Percentiles rank a stretch among this genome's conserved stretches.
These are phyloP conservation scores for Blastomyces percursus DNA, from an alignment of 2,329 filamentous ascomycete genomes.

Conservation along the genomic window DNA sequence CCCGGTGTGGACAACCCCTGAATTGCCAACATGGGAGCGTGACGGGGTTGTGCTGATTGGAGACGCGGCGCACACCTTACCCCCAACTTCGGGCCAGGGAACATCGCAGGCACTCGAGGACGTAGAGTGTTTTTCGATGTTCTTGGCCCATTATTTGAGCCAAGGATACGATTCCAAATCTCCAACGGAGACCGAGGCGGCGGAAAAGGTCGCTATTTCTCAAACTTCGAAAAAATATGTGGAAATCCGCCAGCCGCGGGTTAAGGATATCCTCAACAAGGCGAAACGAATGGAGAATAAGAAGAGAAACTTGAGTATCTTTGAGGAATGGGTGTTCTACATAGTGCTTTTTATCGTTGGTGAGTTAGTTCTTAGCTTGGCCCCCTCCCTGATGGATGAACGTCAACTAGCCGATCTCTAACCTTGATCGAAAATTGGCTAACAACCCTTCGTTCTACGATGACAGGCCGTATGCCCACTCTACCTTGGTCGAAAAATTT, in stretches of 20 bases:
- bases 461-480: constrained; percentile 10
- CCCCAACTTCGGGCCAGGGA: constrained; percentile 45
- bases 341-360: constrained; percentile 27
- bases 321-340: constrained; percentile 32
- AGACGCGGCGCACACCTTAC: constrained; percentile 48
- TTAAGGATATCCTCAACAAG: constrained; percentile 24
- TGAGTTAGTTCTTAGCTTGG: constrained; percentile 13
- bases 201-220: constrained; percentile 18
- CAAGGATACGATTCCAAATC: constrained; percentile 7
- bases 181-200: neutral
- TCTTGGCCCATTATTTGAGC: constrained; percentile 27
- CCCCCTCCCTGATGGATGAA: too few relatives aligned
- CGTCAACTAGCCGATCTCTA: too few relatives aligned
- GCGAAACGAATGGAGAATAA: constrained; percentile 25
- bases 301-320: constrained; percentile 25
- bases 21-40: constrained; percentile 38
- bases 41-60: constrained; percentile 44
- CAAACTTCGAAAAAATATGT: constrained; percentile 25
- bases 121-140: constrained; percentile 36
- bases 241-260: constrained; percentile 26
- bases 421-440: neutral
- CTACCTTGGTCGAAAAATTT: constrained; percentile 10
- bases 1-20: constrained; percentile 40
- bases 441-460: neutral
- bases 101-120: constrained; percentile 48